Evolutionary conservation across 2,329 filamentous ascomycete genomes (phyloP), one percentile per base, ranked within the genome.

Genomic region (Apiospora koreana): DNA sequence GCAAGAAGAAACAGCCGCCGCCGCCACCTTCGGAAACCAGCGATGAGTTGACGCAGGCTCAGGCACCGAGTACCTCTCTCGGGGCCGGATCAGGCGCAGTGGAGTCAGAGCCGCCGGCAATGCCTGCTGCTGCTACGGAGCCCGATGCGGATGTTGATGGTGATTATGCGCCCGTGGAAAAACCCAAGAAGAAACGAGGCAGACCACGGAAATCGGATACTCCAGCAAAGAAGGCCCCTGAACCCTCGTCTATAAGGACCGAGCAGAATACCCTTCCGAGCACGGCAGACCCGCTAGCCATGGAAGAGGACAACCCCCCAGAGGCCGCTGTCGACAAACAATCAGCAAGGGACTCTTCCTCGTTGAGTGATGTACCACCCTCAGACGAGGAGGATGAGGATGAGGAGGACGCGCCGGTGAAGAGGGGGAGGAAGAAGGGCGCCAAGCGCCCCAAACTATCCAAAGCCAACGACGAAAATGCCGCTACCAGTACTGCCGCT

Each of bases 111-210:
- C 68, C 64, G 25, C 25, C 50, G 14, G 12, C 70, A 9, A n/a
- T 65, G 50, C 8, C 28, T 35, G 7, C 50, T 35, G 48, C 25
- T 18, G 46, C 41, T 42, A 25, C 25, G 7, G 28, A 58, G 3
- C 50, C 28, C 7, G 28, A 58, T n/a, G 14, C 23, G 21, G 12
- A 69, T n/a, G 35, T 8, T 35, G 35, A 35, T 7, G 72, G 75
- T 42, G 64, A 58, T 14, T 73, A 74, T 46, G 64, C 48, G 10
- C 62, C 73, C 50, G 64, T 54, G 41, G 75, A 73, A 28, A 77
- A 78, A 21, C 71, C 76, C 12, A 79, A 77, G 74, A 80, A 76
- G 72, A 78, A 75, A 69, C 71, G 77, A 70, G 78, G 78, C 28
- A 73, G 77, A 10, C 77, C 78, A 14, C 74, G 76, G 23, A 80